Percentiles rank a stretch among this genome's conserved stretches.
Conservation (phyloP, 768 basidiomycete species). For the Lactifluus hygrophoroides region DNA sequence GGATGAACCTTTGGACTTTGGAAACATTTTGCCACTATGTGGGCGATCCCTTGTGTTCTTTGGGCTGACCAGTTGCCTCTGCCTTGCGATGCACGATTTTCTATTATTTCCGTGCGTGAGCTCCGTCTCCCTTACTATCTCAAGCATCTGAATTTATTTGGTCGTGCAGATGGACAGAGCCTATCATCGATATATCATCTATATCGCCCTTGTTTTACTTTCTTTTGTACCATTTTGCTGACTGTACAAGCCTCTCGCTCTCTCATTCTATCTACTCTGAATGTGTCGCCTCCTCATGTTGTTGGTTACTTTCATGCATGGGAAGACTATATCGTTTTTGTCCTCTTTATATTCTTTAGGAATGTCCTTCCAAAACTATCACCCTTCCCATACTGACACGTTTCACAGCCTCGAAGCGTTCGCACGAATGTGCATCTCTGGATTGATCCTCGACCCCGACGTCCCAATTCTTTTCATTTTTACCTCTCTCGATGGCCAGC, state of each 20-base stretch:
- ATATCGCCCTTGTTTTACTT: slow-evolving; percentile 72
- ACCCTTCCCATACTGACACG: slow-evolving; percentile 10
- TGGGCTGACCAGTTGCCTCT: slow-evolving; percentile 55
- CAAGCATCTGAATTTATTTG: not conserved
- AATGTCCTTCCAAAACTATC: slow-evolving; percentile 31
- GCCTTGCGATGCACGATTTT: slow-evolving; percentile 56
- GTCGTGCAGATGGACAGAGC: slow-evolving; percentile 76
- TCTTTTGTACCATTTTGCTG: slow-evolving; percentile 73
- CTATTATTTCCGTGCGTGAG: slow-evolving; percentile 66
- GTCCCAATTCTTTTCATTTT: slow-evolving; percentile 45
- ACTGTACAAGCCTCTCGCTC: slow-evolving; percentile 69
- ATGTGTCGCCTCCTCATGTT: slow-evolving; percentile 34
- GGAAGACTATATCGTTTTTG: slow-evolving; percentile 86
- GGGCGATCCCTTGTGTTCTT: slow-evolving; percentile 75
- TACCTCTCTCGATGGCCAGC: slow-evolving; percentile 28
- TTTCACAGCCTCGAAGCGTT: slow-evolving; percentile 66
- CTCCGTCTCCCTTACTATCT: not conserved
- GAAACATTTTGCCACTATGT: slow-evolving; percentile 45
- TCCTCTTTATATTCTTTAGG: slow-evolving; percentile 81
- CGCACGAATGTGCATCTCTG: slow-evolving; percentile 84
- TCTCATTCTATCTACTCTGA: slow-evolving; percentile 32
- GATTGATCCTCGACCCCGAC: slow-evolving; percentile 81
- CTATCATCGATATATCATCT: too few relatives aligned
- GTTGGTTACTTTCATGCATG: slow-evolving; percentile 78
- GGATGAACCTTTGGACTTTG: slow-evolving; percentile 32